Evolutionary conservation across 768 basidiomycete genomes (phyloP), one percentile per base, ranked within the genome.

Genomic region (Leccinum longicurvipes): DNA sequence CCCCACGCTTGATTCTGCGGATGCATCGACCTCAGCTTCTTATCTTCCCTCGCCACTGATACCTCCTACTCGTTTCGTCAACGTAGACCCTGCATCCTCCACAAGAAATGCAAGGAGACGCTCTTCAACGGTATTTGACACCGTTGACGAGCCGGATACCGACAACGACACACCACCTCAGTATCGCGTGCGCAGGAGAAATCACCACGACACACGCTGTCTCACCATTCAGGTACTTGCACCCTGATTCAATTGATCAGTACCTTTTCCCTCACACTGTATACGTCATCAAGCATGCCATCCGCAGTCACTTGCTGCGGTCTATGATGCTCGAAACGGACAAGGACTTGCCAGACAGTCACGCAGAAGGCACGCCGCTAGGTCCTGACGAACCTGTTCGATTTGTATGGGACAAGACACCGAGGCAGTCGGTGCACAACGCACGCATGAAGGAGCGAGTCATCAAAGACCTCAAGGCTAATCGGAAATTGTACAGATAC

Each of bases 341-440:
- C 61, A 81, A 82, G 56, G 65, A 78, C 1, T 72, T 90, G 8
- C 89, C 89, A 1, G 81, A 82, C 54, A 82, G 79, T 51, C 82
- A 87, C 62, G 60, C 63, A 10, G 87, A 90, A 63, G 84, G 82
- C 15, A 72, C 68, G 11, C 62, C 71, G 3, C 62, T 84, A 1
- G 73, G 70, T 3, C 63, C 74, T 11, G 66, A 75, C 21, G 79
- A 84, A n/a, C 80, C 86, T 1, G 75, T 90, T 14, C 84, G 88
- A 19, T 90, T 90, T 60, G 84, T 89, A 4, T 91, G 89, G 89
- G 83, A 86, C 58, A 88, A 87, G 67, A 91, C 89, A 2, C 75
- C 80, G 11, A 87, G 83, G 57, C 86, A 89, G 62, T 90, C 87
- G 1, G 78, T 82, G 19, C 88, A 89, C 63, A 91, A 91, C 56